These are phyloP conservation scores for Aspergillus panamensis DNA, from an alignment of 495 filamentous ascomycete genomes.

Conservation along the genomic window DNA sequence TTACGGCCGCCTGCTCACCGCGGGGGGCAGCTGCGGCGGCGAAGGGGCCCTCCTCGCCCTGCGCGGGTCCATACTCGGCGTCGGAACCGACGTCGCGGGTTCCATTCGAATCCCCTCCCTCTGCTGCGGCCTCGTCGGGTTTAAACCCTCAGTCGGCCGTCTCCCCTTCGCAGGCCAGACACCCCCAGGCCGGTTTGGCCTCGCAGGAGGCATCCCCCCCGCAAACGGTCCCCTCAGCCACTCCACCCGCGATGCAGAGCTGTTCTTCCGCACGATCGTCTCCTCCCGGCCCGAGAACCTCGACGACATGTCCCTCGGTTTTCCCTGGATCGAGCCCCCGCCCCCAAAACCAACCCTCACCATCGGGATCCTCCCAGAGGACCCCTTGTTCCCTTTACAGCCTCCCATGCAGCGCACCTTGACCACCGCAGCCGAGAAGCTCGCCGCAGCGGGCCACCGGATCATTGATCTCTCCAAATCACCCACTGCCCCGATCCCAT, in stretches of 20 bases:
- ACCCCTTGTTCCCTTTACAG: constrained; percentile 49
- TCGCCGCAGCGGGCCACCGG: constrained; percentile 42
- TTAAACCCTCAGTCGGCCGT: constrained; percentile 56
- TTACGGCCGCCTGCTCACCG: constrained; percentile 43
- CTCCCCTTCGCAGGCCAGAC: constrained; percentile 41
- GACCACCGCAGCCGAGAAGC: constrained; percentile 33
- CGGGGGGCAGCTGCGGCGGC: constrained; percentile 60
- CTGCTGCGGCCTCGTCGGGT: constrained; percentile 57
- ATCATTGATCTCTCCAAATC: constrained; percentile 34
- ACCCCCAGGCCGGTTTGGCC: constrained; percentile 41
- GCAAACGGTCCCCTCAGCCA: constrained; percentile 38
- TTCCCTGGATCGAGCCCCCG: constrained; percentile 21
- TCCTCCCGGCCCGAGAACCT: constrained; percentile 14
- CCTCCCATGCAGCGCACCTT: constrained; percentile 51
- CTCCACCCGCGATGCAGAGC: constrained; percentile 33
- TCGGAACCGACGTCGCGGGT: constrained; percentile 64
- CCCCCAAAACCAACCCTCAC: constrained; percentile 23
- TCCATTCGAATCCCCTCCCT: constrained; percentile 60
- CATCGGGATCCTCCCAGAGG: constrained; percentile 52
- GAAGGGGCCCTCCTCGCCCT: constrained; percentile 60
- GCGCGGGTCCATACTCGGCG: constrained; percentile 55
- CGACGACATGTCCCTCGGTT: constrained; percentile 20
- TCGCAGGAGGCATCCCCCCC: constrained; percentile 36
- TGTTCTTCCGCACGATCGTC: constrained; percentile 21
- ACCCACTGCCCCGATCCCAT: not conserved